These are phyloP conservation scores for Aaosphaeria pasadenensis DNA, from an alignment of 2,329 filamentous ascomycete species.

Conservation along the genomic window DNA sequence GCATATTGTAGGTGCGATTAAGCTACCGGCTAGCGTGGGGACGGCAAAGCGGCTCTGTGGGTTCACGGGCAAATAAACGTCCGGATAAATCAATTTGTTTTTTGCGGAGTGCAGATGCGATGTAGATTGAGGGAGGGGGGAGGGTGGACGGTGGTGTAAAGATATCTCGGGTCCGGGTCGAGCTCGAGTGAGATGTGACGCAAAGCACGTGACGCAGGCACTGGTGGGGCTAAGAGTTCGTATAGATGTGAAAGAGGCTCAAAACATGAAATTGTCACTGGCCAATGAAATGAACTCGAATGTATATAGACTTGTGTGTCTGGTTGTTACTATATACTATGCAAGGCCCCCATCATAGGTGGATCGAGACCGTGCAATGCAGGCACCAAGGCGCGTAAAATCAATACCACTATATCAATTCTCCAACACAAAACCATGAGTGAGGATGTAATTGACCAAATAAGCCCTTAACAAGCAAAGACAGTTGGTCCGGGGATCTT, in stretches of 20 bases:
- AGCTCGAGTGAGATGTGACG: not conserved
- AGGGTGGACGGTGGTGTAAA: too few relatives aligned
- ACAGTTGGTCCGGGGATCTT: conserved; percentile 48
- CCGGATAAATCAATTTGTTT: conserved; percentile 3
- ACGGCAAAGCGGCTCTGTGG: conserved; percentile 1
- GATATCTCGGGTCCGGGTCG: not conserved
- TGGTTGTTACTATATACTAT: conserved; percentile 29
- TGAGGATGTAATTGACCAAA: not conserved
- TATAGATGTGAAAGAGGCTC: too few relatives aligned
- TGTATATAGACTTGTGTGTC: conserved; percentile 2
- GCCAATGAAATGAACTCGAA: not conserved
- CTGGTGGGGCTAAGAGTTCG: too few relatives aligned
- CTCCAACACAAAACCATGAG: not conserved
- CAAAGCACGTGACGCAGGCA: not conserved
- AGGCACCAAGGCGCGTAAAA: too few relatives aligned
- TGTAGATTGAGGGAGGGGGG: not conserved
- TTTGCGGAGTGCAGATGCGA: conserved; percentile 1
- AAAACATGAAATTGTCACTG: not conserved
- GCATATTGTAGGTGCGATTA: conserved; percentile 18
- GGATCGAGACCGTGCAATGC: too few relatives aligned
- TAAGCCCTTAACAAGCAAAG: conserved; percentile 43
- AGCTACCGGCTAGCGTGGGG: too few relatives aligned
- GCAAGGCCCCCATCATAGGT: too few relatives aligned
- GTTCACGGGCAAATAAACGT: not conserved
- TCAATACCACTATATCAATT: too few relatives aligned